Conservation (phyloP, 2,329 filamentous ascomycete species). For the Aureobasidium sp. region DNA sequence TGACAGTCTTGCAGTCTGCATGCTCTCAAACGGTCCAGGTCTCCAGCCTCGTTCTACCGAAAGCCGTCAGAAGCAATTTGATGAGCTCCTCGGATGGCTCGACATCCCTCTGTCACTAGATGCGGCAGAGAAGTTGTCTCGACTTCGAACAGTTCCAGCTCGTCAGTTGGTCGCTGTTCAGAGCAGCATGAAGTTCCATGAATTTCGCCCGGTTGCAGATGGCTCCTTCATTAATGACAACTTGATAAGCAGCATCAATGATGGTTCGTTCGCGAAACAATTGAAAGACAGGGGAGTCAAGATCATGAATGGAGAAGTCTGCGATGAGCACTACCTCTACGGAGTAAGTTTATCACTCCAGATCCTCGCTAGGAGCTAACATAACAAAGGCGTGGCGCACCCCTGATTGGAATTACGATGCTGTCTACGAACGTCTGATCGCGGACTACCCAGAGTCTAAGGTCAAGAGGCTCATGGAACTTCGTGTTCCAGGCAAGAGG, state of each 20-base stretch:
- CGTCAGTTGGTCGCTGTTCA: constrained; percentile 38
- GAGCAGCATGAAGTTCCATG: constrained; percentile 39
- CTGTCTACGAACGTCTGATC: constrained; percentile 40
- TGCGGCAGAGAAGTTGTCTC: constrained; percentile 38
- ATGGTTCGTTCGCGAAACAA: constrained; percentile 40
- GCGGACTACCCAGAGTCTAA: constrained; percentile 46
- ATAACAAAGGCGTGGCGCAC: constrained; percentile 36
- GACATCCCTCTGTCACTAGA: constrained; percentile 37
- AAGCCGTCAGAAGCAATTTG: constrained; percentile 46
- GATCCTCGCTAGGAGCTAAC: not conserved
- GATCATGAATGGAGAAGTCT: constrained; percentile 49
- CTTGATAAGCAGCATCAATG: constrained; percentile 42
- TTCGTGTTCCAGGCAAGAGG: constrained; percentile 17
- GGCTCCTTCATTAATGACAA: constrained; percentile 39
- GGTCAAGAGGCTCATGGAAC: constrained; percentile 37
- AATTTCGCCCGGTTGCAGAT: constrained; percentile 50
- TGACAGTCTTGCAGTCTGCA: constrained; percentile 22
- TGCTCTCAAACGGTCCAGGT: constrained; percentile 50
- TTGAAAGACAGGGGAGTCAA: constrained; percentile 41
- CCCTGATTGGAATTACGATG: constrained; percentile 34
- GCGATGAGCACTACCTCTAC: constrained; percentile 49
- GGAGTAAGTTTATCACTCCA: constrained; percentile 20
- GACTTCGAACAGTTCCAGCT: constrained; percentile 36
- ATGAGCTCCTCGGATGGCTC: constrained; percentile 42
- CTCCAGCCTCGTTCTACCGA: constrained; percentile 44